Percentiles rank a stretch among this genome's conserved stretches.
phyloP scores from a whole-genome alignment of 2,329 filamentous ascomycete species.

The Cladosporium sp. region DNA sequence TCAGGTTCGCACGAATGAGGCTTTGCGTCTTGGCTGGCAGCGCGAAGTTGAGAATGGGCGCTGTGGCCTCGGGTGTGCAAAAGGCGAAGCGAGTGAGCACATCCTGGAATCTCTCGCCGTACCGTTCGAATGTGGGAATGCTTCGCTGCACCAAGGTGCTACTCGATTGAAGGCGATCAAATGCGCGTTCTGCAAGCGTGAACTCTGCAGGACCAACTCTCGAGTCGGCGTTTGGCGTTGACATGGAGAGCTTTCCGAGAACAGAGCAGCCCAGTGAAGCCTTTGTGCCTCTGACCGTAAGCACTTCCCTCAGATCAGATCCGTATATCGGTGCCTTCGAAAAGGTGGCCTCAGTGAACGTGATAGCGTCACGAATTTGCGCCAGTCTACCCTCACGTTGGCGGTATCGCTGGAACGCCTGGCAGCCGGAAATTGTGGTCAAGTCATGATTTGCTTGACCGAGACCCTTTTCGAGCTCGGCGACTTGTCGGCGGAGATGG shows the following conservation, averaged over 20 bases:
- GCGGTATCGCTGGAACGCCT: slow-evolving; percentile 23
- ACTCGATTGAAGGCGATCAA: slow-evolving; percentile 22
- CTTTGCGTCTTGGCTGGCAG: slow-evolving; percentile 24
- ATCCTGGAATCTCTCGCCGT: slow-evolving; percentile 66
- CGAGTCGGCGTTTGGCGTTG: slow-evolving; percentile 8
- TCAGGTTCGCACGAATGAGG: slow-evolving; percentile 19
- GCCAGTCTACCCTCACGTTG: slow-evolving; percentile 21
- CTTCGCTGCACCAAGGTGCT: slow-evolving; percentile 23
- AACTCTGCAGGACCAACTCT: slow-evolving; percentile 3
- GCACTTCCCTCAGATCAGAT: slow-evolving; percentile 26
- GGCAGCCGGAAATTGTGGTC: slow-evolving; percentile 22
- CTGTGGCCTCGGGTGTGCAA: slow-evolving; percentile 82
- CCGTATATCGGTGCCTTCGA: slow-evolving; percentile 25
- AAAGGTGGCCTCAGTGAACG: slow-evolving; percentile 20
- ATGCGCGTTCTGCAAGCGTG: slow-evolving; percentile 19
- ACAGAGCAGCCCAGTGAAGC: slow-evolving; percentile 10
- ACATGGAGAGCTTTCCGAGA: slow-evolving; percentile 9
- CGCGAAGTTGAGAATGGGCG: slow-evolving; percentile 38
- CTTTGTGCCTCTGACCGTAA: slow-evolving; percentile 19
- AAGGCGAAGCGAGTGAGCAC: slow-evolving; percentile 85
- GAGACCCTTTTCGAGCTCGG: slow-evolving; percentile 17
- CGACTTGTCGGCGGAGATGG: slow-evolving; percentile 19
- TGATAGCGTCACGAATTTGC: slow-evolving; percentile 27
- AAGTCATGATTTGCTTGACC: slow-evolving; percentile 21
- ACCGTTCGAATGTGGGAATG: slow-evolving; percentile 63